Evolutionary conservation across 208 protist genomes (phyloP).

Genomic region (Phytomonas francai): DNA sequence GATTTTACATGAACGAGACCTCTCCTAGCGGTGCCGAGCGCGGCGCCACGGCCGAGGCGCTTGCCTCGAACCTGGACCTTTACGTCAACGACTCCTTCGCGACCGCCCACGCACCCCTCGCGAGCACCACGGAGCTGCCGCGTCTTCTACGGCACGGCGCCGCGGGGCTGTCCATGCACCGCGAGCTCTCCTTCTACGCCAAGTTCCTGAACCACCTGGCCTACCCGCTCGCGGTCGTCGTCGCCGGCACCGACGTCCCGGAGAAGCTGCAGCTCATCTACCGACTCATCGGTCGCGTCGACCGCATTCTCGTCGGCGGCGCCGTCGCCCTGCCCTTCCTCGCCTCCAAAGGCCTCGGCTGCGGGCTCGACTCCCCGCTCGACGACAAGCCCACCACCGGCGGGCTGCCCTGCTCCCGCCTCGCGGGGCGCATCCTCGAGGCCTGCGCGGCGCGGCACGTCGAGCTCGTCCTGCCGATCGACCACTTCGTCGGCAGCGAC

Average conservation of each 20-base stretch:
- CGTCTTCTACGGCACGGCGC: constrained; percentile 62
- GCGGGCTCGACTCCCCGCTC: constrained; percentile 21
- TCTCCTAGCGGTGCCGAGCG: constrained; percentile 38
- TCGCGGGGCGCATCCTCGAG: constrained; percentile 80
- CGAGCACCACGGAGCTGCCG: constrained; percentile 63
- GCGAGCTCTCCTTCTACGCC: constrained; percentile 69
- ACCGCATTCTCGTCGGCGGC: constrained; percentile 64
- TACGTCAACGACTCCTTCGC: constrained; percentile 83
- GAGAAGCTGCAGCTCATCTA: constrained; percentile 57
- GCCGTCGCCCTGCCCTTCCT: constrained; percentile 62
- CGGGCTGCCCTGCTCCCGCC: constrained; percentile 27
- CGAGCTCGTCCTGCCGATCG: constrained; percentile 94
- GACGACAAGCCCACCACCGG: neutral
- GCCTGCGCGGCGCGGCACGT: constrained; percentile 90
- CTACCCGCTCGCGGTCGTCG: constrained; percentile 48
- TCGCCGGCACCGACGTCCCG: constrained; percentile 42
- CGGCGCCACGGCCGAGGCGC: constrained; percentile 43
- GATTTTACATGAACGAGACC: constrained; percentile 72
- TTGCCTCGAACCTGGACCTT: constrained; percentile 47
- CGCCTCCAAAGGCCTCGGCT: constrained; percentile 36
- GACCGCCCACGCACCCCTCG: constrained; percentile 33
- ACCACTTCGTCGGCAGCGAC: constrained; percentile 90
- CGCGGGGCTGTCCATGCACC: constrained; percentile 62
- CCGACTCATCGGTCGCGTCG: constrained; percentile 53
- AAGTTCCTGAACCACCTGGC: constrained; percentile 57